Evolutionary conservation across 1,284 basidiomycete species (phyloP), one percentile per base, ranked within the genome.

Genomic region (Sparassis latifolia): DNA sequence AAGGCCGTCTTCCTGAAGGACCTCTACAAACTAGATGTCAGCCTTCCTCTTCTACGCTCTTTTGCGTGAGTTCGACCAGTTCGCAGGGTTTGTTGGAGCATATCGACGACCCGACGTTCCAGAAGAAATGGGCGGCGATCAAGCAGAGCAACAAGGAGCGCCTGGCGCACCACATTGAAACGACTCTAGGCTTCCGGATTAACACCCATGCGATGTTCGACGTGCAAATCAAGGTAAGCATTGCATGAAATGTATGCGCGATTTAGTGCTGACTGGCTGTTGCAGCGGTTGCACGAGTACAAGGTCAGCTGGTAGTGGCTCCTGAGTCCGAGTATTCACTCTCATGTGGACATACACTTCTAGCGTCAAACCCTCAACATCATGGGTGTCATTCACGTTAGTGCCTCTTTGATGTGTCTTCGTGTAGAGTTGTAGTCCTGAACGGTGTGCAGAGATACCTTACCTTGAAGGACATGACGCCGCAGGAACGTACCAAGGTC

Each of bases 81-180:
- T 37, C 31, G 3, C 37, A 62, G 60, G 83, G 79, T 12, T 69
- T 91, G 47, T 69, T 89, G 31, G 68, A 82, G 31, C 77, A 80
- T 63, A 78, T 77, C 3, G 86, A 93, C 44, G 78, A 94, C 62
- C 73, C 80, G 46, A 67, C 71, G 9, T 92, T 97, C 78, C 79
- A 84, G 50, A 72, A 78, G 51, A 79, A 82, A 58, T 97, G 92
- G 89, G 81, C 82, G 20, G 80, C 77, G 10, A 83, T 92, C 66
- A 96, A 96, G 75, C 82, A 84, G 56, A 80, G 82, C 56, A 94
- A 93, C 75, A 95, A 95, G 74, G 82, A 89, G 65, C 79, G 87
- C 44, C 74, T 91, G 9, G 92, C 92, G 5, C 79, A 84, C 50
- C 77, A 92, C 59, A 81, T 96, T 31, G 78, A 91, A 68, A 68